A percentile compares a stretch with the other conserved stretches of the same genome.
These are phyloP conservation scores for Casaregolazyma suthepensis DNA, from an alignment of 1,139 yeast species.

Conservation along the genomic window DNA sequence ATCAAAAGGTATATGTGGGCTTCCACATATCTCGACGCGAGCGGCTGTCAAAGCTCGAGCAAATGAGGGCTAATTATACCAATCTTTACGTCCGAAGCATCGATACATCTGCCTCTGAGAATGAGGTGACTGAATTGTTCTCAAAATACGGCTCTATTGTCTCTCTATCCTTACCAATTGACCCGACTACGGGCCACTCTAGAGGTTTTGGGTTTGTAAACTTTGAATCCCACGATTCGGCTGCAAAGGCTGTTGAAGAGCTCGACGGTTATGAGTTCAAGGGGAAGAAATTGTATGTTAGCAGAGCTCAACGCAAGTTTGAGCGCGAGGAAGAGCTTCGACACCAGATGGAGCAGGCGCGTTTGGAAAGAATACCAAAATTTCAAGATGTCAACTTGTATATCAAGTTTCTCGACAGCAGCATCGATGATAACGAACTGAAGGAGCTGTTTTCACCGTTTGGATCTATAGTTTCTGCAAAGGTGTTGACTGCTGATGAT, in stretches of 20 bases:
- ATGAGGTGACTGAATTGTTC: slow-evolving; percentile 59
- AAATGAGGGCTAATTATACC: slow-evolving; percentile 76
- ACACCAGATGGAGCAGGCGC: slow-evolving; percentile 89
- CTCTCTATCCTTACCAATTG: slow-evolving; percentile 62
- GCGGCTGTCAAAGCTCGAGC: slow-evolving; percentile 79
- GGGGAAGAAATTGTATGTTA: slow-evolving; percentile 76
- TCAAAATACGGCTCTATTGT: slow-evolving; percentile 56
- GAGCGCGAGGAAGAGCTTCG: slow-evolving; percentile 97
- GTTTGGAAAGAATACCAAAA: slow-evolving; percentile 87
- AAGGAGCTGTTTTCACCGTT: slow-evolving; percentile 89
- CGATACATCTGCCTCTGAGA: slow-evolving; percentile 54
- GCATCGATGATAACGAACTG: slow-evolving; percentile 85
- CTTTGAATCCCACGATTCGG: slow-evolving; percentile 81
- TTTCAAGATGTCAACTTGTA: slow-evolving; percentile 98
- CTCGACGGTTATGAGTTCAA: slow-evolving; percentile 76
- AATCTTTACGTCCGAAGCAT: slow-evolving; percentile 83
- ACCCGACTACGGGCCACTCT: slow-evolving; percentile 68
- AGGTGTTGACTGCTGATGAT: slow-evolving; percentile 90
- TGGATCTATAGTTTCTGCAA: slow-evolving; percentile 94
- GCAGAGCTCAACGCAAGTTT: slow-evolving; percentile 98
- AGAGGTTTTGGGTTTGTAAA: slow-evolving; percentile 91
- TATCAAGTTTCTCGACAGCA: slow-evolving; percentile 92
- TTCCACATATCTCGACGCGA: slow-evolving; percentile 81
- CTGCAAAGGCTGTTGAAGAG: slow-evolving; percentile 86
- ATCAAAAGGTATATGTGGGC: slow-evolving; percentile 82